Percentiles rank a stretch among this genome's conserved stretches.
These are phyloP conservation scores for Neonectria sp. DNA, from an alignment of 2,329 filamentous ascomycete species.

Conservation along the genomic window DNA sequence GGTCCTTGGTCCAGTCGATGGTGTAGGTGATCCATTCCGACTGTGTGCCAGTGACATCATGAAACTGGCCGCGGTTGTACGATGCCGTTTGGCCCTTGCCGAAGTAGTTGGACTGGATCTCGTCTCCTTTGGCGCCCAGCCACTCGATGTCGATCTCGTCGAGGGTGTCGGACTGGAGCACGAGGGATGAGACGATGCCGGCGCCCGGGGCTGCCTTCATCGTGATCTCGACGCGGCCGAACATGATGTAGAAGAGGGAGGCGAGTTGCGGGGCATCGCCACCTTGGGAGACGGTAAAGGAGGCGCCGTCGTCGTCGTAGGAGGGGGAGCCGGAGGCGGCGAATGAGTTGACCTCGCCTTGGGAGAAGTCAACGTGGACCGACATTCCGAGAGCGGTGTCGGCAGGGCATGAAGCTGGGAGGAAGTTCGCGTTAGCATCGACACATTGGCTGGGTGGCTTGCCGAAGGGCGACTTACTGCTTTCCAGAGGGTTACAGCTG, in stretches of 20 bases:
- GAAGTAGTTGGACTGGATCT: constrained; percentile 98
- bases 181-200: constrained; percentile 93
- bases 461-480: constrained; percentile 47
- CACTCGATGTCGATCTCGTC: constrained; percentile 99
- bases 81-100: constrained; percentile 88
- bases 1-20: constrained; percentile 89
- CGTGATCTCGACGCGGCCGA: constrained; percentile 88
- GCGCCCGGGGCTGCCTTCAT: constrained; percentile 89
- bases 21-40: constrained; percentile 86
- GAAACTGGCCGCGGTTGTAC: constrained; percentile 92
- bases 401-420: constrained; percentile 74
- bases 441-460: constrained; percentile 1
- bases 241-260: constrained; percentile 99
- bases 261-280: constrained; percentile 90
- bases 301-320: constrained; percentile 83
- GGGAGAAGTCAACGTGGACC: constrained; percentile 87
- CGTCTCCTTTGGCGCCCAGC: constrained; percentile 81
- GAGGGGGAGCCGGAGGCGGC: constrained; percentile 77
- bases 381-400: constrained; percentile 87
- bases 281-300: constrained; percentile 82
- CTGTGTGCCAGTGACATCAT: constrained; percentile 79
- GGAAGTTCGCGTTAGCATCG: constrained; percentile 18
- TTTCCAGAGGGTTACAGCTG: constrained; percentile 56
- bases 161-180: constrained; percentile 90
- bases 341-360: constrained; percentile 85